Base-by-base conservation (phyloP, 352 stramenopile genomes). In the Thalassiosira hispida region DNA sequence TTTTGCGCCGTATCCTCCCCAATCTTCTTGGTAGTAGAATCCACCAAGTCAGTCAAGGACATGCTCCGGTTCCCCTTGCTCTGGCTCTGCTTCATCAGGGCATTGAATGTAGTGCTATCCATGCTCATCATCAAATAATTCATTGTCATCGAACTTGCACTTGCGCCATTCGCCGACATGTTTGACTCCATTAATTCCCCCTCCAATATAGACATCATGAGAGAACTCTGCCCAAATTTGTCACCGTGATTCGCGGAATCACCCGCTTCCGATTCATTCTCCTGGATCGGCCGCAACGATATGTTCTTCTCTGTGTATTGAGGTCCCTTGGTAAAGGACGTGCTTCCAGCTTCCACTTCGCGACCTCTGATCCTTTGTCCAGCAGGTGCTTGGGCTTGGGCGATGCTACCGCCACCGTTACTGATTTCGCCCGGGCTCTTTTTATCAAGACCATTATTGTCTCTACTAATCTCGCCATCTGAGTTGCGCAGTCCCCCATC, bases 41-140 rank as follows among this genome's bases (percentile, higher is more conserved):
- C 61, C 7, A 38, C 1, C 18, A 73, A 59, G 25, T 46, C 51
- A n/a, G 14, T 63, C 38, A 73, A n/a, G 6, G 23, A 53, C 22
- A 33, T 9, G 29, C 62, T 33, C 16, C 12, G 1, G 22, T 22
- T 12, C 31, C 42, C 8, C 14, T 14, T 38, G 27, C 33, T 64
- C 5, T 64, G 11, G 38, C 44, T 69, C 18, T 14, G 11, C 22
- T 56, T 57, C 52, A 59, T 65, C 38, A 65, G 47, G 12, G 38
- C 65, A 44, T 60, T 56, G 23, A 23, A 64, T 16, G 42, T 66
- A 23, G 22, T 49, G 29, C 66, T 75, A 67, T 75, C 66, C 3
- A 74, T 64, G 25, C 65, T 74, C 52, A 65, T 63, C 65, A 66
- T 60, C n/a, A 64, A 46, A 35, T 74, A 35, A 74, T 12, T 60